These are phyloP conservation scores for Sporothrix curviconia DNA, from an alignment of 2,329 filamentous ascomycete species.

Conservation along the genomic window DNA sequence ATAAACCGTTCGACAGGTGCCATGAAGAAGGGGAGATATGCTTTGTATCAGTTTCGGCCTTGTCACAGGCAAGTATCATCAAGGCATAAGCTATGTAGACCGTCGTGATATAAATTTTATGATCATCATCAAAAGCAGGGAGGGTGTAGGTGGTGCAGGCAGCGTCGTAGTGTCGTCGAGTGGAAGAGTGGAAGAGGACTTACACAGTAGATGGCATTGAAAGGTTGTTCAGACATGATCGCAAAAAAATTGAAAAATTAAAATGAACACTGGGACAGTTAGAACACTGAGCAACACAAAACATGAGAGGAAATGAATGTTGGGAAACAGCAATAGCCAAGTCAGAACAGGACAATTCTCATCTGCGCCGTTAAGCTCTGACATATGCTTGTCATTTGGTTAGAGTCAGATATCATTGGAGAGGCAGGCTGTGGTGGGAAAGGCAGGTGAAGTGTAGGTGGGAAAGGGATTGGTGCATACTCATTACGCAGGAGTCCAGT, in stretches of 20 bases:
- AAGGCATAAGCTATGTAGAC: slow-evolving; percentile 76
- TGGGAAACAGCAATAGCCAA: slow-evolving; percentile 23
- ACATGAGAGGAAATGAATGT: background rate
- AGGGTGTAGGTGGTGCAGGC: background rate
- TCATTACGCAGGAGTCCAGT: background rate
- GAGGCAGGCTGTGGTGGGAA: slow-evolving; percentile 18
- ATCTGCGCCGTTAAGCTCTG: slow-evolving; percentile 59
- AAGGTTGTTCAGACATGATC: background rate
- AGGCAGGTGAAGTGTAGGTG: slow-evolving; percentile 6
- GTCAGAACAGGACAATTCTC: slow-evolving; percentile 44
- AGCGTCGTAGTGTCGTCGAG: background rate
- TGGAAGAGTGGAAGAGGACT: slow-evolving; percentile 29
- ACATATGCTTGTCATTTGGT: slow-evolving; percentile 96
- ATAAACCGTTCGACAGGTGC: background rate
- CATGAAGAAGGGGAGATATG: background rate
- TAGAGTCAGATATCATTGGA: slow-evolving; percentile 73
- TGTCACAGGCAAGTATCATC: slow-evolving; percentile 76
- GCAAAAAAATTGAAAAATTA: background rate
- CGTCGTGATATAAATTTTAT: slow-evolving; percentile 63
- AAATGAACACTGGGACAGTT: background rate
- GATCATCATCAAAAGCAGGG: slow-evolving; percentile 57
- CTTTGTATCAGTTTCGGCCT: slow-evolving; percentile 38
- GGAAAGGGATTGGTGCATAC: background rate
- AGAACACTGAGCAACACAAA: background rate
- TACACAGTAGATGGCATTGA: background rate